A percentile compares a stretch with the other conserved stretches of the same genome.
phyloP scores from a whole-genome alignment of 306 rosid genomes.

The Elaeagnus macrophylla region DNA sequence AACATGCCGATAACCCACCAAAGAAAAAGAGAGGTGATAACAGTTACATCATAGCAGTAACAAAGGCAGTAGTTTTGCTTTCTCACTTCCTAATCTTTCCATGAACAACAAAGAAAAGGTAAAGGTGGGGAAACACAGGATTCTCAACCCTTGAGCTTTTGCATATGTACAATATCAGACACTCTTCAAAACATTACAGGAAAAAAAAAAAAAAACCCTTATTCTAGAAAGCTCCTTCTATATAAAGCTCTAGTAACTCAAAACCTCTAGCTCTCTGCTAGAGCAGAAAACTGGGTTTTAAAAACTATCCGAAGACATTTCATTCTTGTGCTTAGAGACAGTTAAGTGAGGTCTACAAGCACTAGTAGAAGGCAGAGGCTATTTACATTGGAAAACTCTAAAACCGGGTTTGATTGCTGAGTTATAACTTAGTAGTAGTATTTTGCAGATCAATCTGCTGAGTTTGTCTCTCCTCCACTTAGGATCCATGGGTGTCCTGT shows the following conservation, averaged over 20 bases:
- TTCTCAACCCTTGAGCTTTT: conserved; percentile 11
- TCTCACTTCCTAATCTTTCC: conserved; percentile 31
- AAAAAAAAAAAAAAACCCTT: not conserved
- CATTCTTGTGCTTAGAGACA: conserved; percentile 8
- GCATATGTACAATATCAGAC: conserved; percentile 24
- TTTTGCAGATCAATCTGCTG: conserved; percentile 7
- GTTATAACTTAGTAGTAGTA: not conserved
- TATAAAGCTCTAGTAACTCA: no score
- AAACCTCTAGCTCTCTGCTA: not conserved
- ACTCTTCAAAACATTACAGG: not conserved
- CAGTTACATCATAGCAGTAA: not conserved
- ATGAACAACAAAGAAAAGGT: not conserved
- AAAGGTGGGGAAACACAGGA: conserved; percentile 20
- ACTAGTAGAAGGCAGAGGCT: not conserved
- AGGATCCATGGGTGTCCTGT: conserved; percentile 81
- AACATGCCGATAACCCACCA: conserved; percentile 6
- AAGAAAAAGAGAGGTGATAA: not conserved
- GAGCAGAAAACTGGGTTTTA: conserved; percentile 5
- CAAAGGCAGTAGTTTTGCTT: conserved; percentile 8
- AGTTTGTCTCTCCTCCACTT: conserved; percentile 40
- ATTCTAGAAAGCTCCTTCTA: conserved; percentile 11
- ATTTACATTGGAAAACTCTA: conserved; percentile 6
- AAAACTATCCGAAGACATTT: not conserved
- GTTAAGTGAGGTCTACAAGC: conserved; percentile 3
- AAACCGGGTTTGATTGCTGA: conserved; percentile 7